A percentile compares a stretch with the other conserved stretches of the same genome.
These are phyloP conservation scores for Hygrophorus russula DNA, from an alignment of 768 basidiomycete genomes.

Conservation along the genomic window DNA sequence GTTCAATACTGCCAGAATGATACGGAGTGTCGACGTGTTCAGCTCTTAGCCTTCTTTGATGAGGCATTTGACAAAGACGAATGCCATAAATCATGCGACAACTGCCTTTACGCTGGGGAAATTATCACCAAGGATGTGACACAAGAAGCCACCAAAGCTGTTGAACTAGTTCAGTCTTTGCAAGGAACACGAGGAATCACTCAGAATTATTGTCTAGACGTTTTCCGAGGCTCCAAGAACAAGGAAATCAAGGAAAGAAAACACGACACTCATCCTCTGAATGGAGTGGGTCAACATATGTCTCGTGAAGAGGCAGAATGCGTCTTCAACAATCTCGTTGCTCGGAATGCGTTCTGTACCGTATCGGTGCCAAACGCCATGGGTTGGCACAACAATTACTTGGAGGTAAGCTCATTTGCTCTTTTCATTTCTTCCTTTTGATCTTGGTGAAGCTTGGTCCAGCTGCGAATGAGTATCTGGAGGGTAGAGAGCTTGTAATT, in stretches of 20 bases:
- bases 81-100: conserved; percentile 74
- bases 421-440: neutral
- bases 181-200: conserved; percentile 39
- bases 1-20: conserved; percentile 73
- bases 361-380: conserved; percentile 33
- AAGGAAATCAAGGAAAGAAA: conserved; percentile 33
- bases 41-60: conserved; percentile 82
- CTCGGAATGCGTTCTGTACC: conserved; percentile 35
- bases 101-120: conserved; percentile 49
- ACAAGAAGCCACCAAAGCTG: conserved; percentile 37
- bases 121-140: conserved; percentile 50
- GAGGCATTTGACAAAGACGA: conserved; percentile 60
- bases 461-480: conserved; percentile 18
- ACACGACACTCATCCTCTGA: conserved; percentile 33
- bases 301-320: conserved; percentile 49
- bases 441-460: conserved; percentile 21
- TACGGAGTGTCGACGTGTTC: conserved; percentile 77
- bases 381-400: conserved; percentile 39
- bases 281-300: conserved; percentile 44
- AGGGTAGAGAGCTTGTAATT: conserved; percentile 16
- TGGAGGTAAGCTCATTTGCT: conserved; percentile 28
- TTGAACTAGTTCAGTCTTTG: conserved; percentile 46
- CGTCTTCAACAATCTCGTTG: conserved; percentile 46
- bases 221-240: conserved; percentile 55
- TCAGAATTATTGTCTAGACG: conserved; percentile 41